These are phyloP conservation scores for Phyllostachys edulis DNA, from an alignment of 176 grass and related monocot genomes.

Conservation along the genomic window DNA sequence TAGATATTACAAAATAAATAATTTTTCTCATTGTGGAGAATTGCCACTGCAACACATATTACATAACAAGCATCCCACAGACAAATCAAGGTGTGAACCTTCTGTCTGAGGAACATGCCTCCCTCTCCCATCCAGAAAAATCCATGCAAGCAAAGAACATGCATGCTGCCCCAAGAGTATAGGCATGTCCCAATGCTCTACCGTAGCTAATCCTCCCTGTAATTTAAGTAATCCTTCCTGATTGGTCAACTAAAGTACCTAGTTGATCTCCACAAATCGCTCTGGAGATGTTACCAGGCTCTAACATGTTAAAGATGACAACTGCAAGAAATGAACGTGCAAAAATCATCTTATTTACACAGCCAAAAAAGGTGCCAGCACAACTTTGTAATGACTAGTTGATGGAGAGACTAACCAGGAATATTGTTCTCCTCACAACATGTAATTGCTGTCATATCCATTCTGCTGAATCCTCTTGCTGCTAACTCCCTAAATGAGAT, in stretches of 20 bases:
- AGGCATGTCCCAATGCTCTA: constrained; percentile 10
- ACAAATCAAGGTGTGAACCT: constrained; percentile 13
- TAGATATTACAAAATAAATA: constrained; percentile 23
- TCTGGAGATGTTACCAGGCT: constrained; percentile 81
- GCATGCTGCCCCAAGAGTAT: constrained; percentile 4
- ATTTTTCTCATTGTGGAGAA: neutral
- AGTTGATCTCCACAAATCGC: constrained; percentile 86
- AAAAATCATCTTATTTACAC: constrained; percentile 19
- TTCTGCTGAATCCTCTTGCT: constrained; percentile 69
- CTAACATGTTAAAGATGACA: constrained; percentile 88
- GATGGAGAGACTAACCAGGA: constrained; percentile 60
- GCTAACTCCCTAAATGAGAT: constrained; percentile 84
- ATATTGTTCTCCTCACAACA: constrained; percentile 98
- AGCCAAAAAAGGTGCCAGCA: neutral
- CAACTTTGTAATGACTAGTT: neutral
- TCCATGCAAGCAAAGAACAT: constrained; percentile 19
- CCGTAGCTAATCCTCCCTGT: neutral
- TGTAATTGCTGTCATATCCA: constrained; percentile 90
- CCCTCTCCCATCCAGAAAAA: neutral
- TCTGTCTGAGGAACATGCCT: constrained; percentile 16
- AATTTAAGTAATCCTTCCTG: constrained; percentile 68
- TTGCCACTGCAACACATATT: constrained; percentile 29
- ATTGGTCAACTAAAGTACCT: constrained; percentile 82
- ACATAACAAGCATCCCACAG: constrained; percentile 29
- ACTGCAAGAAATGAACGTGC: constrained; percentile 54